Percentiles rank a stretch among this genome's conserved stretches.
Evolutionary conservation across 495 filamentous ascomycete genomes (phyloP).

Genomic region (Choiromyces venosus): DNA sequence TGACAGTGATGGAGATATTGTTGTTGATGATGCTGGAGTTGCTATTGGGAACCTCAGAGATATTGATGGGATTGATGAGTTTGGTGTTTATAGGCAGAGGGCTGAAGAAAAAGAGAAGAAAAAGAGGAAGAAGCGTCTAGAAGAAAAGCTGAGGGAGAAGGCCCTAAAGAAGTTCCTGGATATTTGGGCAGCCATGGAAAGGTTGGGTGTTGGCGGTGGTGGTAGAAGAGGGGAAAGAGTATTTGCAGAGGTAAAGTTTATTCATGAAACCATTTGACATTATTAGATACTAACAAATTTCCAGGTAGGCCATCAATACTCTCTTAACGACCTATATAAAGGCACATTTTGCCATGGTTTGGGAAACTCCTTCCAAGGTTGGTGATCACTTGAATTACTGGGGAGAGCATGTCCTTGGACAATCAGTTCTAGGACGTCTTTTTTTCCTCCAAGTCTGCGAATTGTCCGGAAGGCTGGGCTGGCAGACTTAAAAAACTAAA

Average conservation of each 20-base stretch:
- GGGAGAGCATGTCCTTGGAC: conserved; percentile 38
- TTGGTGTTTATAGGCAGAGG: conserved; percentile 21
- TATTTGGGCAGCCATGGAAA: conserved; percentile 40
- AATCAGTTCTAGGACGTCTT: conserved; percentile 39
- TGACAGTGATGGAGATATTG: conserved; percentile 39
- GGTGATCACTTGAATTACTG: conserved; percentile 32
- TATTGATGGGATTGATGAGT: conserved; percentile 32
- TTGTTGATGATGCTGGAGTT: conserved; percentile 35
- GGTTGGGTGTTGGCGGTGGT: conserved; percentile 37
- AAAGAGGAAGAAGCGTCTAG: conserved; percentile 11
- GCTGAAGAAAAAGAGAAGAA: conserved; percentile 21
- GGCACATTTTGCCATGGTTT: conserved; percentile 27
- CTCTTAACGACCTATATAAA: conserved; percentile 40
- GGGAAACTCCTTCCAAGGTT: conserved; percentile 31
- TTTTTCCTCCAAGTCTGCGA: conserved; percentile 33
- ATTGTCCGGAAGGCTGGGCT: conserved; percentile 26
- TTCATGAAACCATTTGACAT: background rate
- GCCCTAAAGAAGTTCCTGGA: conserved; percentile 37
- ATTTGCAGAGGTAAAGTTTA: conserved; percentile 37
- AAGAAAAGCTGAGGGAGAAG: conserved; percentile 30
- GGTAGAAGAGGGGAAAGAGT: conserved; percentile 41
- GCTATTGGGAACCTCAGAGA: conserved; percentile 17
- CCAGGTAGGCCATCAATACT: conserved; percentile 34
- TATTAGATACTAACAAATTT: background rate
- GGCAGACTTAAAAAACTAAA: conserved; percentile 37